phyloP scores from a whole-genome alignment of 768 basidiomycete genomes.

The Mycena floridula region DNA sequence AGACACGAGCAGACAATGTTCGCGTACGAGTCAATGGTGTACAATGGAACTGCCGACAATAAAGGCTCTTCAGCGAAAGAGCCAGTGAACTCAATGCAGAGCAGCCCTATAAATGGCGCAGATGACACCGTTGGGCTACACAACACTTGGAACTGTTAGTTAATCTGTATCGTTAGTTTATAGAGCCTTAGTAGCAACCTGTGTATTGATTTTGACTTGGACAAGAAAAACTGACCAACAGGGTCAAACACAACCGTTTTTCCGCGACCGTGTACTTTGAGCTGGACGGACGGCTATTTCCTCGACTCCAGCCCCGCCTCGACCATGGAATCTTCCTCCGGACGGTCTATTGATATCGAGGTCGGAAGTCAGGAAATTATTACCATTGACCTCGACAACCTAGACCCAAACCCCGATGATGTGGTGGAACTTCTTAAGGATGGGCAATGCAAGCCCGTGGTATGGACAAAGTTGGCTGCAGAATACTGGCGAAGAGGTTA shows the following conservation, averaged over 20 bases:
- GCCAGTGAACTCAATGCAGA: slow-evolving; percentile 18
- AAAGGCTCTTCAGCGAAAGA: slow-evolving; percentile 6
- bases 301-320: too few species aligned
- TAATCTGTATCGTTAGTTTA: too few species aligned
- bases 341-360: slow-evolving; percentile 66
- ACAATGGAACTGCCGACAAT: slow-evolving; percentile 2
- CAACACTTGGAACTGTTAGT: slow-evolving; percentile 68
- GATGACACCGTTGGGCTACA: slow-evolving; percentile 79
- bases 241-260: too few species aligned
- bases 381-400: slow-evolving; percentile 82
- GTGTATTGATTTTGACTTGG: too few species aligned
- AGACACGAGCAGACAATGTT: slow-evolving; percentile 74
- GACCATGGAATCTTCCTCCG: background rate
- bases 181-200: too few species aligned
- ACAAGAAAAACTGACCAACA: too few species aligned
- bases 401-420: slow-evolving; percentile 74
- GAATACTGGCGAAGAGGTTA: slow-evolving; percentile 85
- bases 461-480: slow-evolving; percentile 79
- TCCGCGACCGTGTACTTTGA: too few species aligned
- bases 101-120: slow-evolving; percentile 48
- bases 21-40: slow-evolving; percentile 44
- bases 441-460: slow-evolving; percentile 62
- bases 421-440: slow-evolving; percentile 68
- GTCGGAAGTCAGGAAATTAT: slow-evolving; percentile 81
- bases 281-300: too few species aligned